A percentile compares a stretch with the other conserved stretches of the same genome.
These are phyloP conservation scores for Peniophora sp. DNA, from an alignment of 1,284 basidiomycete species.

Conservation along the genomic window DNA sequence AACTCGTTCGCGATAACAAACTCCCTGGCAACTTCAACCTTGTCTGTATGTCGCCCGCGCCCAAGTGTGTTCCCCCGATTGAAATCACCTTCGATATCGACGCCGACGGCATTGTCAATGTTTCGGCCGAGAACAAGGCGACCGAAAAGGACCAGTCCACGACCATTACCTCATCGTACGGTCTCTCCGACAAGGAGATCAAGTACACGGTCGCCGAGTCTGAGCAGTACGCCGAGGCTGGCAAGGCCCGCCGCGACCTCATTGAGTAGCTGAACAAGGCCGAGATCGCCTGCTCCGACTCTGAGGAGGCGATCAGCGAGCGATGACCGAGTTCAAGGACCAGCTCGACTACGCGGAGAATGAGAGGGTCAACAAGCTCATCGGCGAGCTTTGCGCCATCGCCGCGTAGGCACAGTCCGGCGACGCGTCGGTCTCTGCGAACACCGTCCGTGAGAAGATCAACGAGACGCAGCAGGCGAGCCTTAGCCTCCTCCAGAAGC, in stretches of 20 bases:
- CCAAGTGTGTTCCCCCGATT: conserved; percentile 97
- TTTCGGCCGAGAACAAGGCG: conserved; percentile 95
- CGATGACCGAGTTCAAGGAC: conserved; percentile 95
- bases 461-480: conserved; percentile 95
- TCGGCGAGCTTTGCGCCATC: conserved; percentile 85
- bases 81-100: conserved; percentile 99
- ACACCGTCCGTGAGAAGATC: conserved; percentile 89
- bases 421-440: conserved; percentile 76
- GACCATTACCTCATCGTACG: conserved; percentile 96
- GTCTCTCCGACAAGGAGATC: conserved; percentile 94
- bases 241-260: conserved; percentile 81
- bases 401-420: conserved; percentile 87
- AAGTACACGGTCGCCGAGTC: conserved; percentile 95
- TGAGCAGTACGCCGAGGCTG: conserved; percentile 87
- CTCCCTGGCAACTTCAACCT: conserved; percentile 99
- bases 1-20: conserved; percentile 97
- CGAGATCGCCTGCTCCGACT: conserved; percentile 90
- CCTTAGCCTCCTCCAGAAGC: conserved; percentile 96
- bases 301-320: conserved; percentile 96
- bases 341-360: conserved; percentile 90
- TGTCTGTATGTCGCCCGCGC: conserved; percentile 93
- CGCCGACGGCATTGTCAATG: conserved; percentile 96
- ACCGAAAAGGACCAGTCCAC: conserved; percentile 96
- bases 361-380: conserved; percentile 85
- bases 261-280: conserved; percentile 98